phyloP scores from a whole-genome alignment of 495 filamentous ascomycete genomes.

The Aspergillus mulundensis region DNA sequence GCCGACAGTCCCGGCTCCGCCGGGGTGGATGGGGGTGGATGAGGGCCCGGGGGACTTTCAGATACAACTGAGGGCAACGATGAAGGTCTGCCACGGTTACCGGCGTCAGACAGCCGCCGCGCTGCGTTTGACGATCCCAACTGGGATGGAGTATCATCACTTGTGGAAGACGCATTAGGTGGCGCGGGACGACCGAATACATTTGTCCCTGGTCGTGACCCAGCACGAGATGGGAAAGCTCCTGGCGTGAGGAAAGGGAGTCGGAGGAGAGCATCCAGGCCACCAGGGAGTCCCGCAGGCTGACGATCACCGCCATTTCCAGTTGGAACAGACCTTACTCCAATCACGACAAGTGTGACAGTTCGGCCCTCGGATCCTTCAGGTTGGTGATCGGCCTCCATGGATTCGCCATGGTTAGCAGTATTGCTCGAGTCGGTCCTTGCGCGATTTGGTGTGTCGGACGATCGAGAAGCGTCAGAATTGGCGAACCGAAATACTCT shows the following conservation, averaged over 20 bases:
- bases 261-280: slow-evolving; percentile 45
- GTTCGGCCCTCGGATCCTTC: slow-evolving; percentile 56
- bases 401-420: slow-evolving; percentile 20
- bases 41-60: slow-evolving; percentile 58
- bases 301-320: slow-evolving; percentile 47
- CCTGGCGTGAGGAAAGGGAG: slow-evolving; percentile 59
- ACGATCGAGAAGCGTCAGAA: slow-evolving; percentile 29
- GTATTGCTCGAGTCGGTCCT: slow-evolving; percentile 16
- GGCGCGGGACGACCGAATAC: slow-evolving; percentile 48
- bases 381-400: slow-evolving; percentile 41
- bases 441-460: slow-evolving; percentile 19
- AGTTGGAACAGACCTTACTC: slow-evolving; percentile 64
- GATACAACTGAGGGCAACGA: slow-evolving; percentile 41
- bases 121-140: slow-evolving; percentile 21
- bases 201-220: slow-evolving; percentile 50
- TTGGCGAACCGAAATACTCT: slow-evolving; percentile 60
- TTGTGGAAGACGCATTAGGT: slow-evolving; percentile 35
- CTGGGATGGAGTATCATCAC: slow-evolving; percentile 48
- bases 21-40: slow-evolving; percentile 66
- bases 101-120: slow-evolving; percentile 38
- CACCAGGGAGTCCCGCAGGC: slow-evolving; percentile 34
- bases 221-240: slow-evolving; percentile 40
- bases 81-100: slow-evolving; percentile 24
- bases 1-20: slow-evolving; percentile 58
- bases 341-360: slow-evolving; percentile 67